Evolutionary conservation across 106 monocot genomes (phyloP).

Genomic region (Cymbidium sinense): DNA sequence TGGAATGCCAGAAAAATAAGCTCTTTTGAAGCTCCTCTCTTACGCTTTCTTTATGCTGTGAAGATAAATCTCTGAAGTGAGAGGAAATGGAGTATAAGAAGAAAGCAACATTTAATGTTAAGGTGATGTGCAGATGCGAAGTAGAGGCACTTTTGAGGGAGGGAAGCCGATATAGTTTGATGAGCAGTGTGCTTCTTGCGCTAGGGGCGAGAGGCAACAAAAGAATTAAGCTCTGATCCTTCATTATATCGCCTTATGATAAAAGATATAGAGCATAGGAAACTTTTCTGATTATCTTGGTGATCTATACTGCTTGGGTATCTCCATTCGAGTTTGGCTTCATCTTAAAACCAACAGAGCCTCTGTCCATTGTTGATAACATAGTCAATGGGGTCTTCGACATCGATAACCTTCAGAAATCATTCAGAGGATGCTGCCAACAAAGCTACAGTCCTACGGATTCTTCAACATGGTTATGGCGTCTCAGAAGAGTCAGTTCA

Average conservation of each 20-base stretch:
- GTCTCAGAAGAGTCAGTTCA: constrained; percentile 74
- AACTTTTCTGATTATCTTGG: constrained; percentile 56
- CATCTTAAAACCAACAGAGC: constrained; percentile 14
- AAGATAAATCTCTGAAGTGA: neutral
- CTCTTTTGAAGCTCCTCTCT: neutral
- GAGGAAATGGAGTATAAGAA: neutral
- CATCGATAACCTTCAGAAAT: constrained; percentile 61
- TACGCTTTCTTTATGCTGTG: neutral
- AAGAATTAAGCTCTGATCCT: constrained; percentile 33
- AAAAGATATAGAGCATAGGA: constrained; percentile 60
- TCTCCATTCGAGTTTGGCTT: constrained; percentile 87
- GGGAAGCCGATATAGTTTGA: constrained; percentile 79
- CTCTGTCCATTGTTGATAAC: constrained; percentile 48
- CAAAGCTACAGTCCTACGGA: constrained; percentile 32
- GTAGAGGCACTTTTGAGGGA: constrained; percentile 45
- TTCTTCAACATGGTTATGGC: constrained; percentile 85
- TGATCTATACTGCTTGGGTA: constrained; percentile 72
- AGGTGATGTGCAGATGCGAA: constrained; percentile 15
- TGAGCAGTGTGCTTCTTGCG: constrained; percentile 75
- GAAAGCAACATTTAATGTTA: constrained; percentile 1
- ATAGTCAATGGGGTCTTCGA: constrained; percentile 73
- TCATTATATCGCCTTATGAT: constrained; percentile 72
- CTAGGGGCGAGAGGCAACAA: constrained; percentile 71
- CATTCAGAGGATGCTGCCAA: constrained; percentile 45
- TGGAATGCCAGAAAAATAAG: neutral